Conservation (phyloP, 108 stramenopile genomes). For the Mayamaea pseudoterrestris region DNA sequence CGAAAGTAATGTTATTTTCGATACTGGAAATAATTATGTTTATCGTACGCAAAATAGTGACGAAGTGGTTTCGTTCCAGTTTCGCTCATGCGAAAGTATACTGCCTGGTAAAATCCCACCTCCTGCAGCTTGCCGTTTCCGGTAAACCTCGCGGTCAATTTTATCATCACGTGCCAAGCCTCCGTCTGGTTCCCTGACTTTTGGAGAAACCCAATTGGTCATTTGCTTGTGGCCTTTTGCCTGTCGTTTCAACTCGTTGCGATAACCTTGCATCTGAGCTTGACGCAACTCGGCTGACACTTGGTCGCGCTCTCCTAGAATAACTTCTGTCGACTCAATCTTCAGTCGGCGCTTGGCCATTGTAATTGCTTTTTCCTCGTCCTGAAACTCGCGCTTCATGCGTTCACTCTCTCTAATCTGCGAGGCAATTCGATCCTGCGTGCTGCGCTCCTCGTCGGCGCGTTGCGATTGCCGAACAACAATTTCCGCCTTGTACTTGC, state of each 20-base stretch:
- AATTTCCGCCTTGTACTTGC: slow-evolving; percentile 59
- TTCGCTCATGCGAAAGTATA: slow-evolving; percentile 56
- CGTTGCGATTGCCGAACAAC: slow-evolving; percentile 78
- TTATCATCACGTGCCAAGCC: slow-evolving; percentile 56
- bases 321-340: slow-evolving; percentile 69
- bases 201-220: slow-evolving; percentile 28
- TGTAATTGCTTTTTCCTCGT: slow-evolving; percentile 65
- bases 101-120: slow-evolving; percentile 69
- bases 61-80: slow-evolving; percentile 74
- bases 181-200: slow-evolving; percentile 68
- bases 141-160: slow-evolving; percentile 63
- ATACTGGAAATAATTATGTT: neutral
- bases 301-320: slow-evolving; percentile 79
- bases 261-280: slow-evolving; percentile 82
- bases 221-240: slow-evolving; percentile 37
- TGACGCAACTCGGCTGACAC: slow-evolving; percentile 63
- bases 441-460: slow-evolving; percentile 77
- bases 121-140: slow-evolving; percentile 74
- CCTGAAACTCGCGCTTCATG: slow-evolving; percentile 44
- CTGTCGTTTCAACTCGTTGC: slow-evolving; percentile 71
- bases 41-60: slow-evolving; percentile 35
- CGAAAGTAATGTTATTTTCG: slow-evolving; percentile 8
- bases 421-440: slow-evolving; percentile 75
- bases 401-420: slow-evolving; percentile 71
- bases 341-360: slow-evolving; percentile 65